phyloP scores from a whole-genome alignment of 306 rosid genomes.

The Lathyrus sativus region DNA sequence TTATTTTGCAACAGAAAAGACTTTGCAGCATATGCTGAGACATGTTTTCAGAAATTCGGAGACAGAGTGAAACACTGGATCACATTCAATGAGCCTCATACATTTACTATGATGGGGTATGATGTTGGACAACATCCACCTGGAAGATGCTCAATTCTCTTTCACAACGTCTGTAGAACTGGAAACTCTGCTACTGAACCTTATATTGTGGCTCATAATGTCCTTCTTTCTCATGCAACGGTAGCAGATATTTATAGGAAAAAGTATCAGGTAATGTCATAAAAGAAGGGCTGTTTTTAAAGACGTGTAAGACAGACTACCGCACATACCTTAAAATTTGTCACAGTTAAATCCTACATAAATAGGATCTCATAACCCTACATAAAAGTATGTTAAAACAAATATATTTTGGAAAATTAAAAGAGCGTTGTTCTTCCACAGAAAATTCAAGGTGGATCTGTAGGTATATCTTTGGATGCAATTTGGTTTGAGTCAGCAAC shows the following conservation, averaged over 20 bases:
- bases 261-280: conserved; percentile 63
- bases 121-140: conserved; percentile 85
- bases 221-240: conserved; percentile 68
- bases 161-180: conserved; percentile 51
- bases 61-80: conserved; percentile 95
- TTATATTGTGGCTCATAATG: conserved; percentile 81
- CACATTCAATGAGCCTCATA: conserved; percentile 90
- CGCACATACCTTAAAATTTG: too few relatives aligned
- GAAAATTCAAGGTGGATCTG: conserved; percentile 61
- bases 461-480: conserved; percentile 80
- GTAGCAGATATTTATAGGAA: conserved; percentile 62
- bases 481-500: conserved; percentile 74
- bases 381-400: too few relatives aligned
- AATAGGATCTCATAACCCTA: too few relatives aligned
- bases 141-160: conserved; percentile 78
- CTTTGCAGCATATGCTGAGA: conserved; percentile 70
- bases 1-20: conserved; percentile 58
- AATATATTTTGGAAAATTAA: not conserved
- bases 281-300: not conserved
- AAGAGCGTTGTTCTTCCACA: conserved; percentile 33
- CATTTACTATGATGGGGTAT: conserved; percentile 74
- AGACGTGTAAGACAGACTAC: too few relatives aligned
- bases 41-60: conserved; percentile 81
- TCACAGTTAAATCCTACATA: too few relatives aligned
- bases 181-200: conserved; percentile 90